phyloP scores from a whole-genome alignment of 306 rosid species.

The Morella rubra region DNA sequence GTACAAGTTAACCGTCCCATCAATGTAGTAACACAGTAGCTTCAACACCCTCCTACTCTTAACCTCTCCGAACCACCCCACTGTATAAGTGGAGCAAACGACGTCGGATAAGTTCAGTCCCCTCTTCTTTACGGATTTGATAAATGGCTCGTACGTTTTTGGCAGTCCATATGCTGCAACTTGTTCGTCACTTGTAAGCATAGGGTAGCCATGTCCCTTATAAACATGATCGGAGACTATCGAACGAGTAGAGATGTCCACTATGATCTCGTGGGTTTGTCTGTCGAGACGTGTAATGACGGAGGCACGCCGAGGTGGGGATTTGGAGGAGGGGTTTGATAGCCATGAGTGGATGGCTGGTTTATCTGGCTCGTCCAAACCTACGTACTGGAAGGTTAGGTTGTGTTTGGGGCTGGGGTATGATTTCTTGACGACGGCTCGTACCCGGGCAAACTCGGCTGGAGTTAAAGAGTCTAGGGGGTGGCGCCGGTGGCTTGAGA shows the following conservation, averaged over 20 bases:
- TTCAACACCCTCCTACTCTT: conserved; percentile 19
- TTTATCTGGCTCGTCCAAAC: conserved; percentile 11
- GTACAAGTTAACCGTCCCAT: conserved; percentile 34
- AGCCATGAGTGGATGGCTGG: not conserved
- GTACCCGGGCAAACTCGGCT: not conserved
- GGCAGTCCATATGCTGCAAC: conserved; percentile 22
- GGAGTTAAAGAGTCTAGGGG: conserved; percentile 6
- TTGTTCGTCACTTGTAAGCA: conserved; percentile 13
- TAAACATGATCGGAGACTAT: not conserved
- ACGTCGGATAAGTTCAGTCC: conserved; percentile 36
- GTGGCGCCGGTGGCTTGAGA: conserved; percentile 11
- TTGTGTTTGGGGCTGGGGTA: not conserved
- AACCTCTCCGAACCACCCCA: conserved; percentile 42
- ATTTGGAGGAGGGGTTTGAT: not conserved
- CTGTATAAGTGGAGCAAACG: conserved; percentile 26
- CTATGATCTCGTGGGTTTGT: not conserved
- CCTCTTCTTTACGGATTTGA: conserved; percentile 27
- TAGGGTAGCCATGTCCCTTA: not conserved
- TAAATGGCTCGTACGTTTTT: conserved; percentile 21
- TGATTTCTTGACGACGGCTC: not conserved
- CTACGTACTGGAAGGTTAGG: conserved; percentile 4
- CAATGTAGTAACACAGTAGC: conserved; percentile 23
- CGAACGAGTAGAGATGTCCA: not conserved
- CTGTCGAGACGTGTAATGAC: not conserved
- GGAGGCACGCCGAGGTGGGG: not conserved